Base-by-base conservation (phyloP, 768 basidiomycete species). In the Polyporus arcularius region DNA sequence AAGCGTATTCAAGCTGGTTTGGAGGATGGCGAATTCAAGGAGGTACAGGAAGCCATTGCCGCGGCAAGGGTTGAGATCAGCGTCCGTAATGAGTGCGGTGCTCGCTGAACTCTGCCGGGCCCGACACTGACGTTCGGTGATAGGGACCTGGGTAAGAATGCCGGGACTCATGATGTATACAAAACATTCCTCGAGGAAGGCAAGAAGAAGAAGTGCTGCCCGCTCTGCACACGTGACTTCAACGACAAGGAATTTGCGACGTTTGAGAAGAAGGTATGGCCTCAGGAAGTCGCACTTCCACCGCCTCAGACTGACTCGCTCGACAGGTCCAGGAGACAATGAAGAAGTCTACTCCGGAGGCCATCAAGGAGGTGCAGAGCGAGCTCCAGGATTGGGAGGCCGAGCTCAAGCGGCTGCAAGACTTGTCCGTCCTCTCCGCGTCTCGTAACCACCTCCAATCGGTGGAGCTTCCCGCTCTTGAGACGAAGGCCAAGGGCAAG, bases 171-270 rank as follows among this genome's bases (percentile, higher is more conserved):
- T 14, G 73, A 72, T 30, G 78, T 82, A 39, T 96, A 84, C 58
- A 77, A 85, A 58, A 70, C 71, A 1, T 66, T 92, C 32, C 78
- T 93, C 42, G 74, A 76, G 15, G 71, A 74, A 1, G 92, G 89
- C 38, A 83, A 83, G 69, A 75, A 79, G 52, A 83, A 87, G 62
- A 86, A 89, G 68, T 72, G 79, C 0, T 99, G 96, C 68, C 78
- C 83, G 11, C 86, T 86, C 8, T 98, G 96, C 70, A 85, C 86
- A 66, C 84, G 95, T 1, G 78, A 78, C 41, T 74, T 98, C 69
- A 75, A 82, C 21, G 80, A 82, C 30, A 68, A 71, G 2, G 87
- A 87, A 46, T 65, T 83, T 48, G 74, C 74, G 0, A 78, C 81
- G 0, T 91, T 95, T 61, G 89, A 95, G 71, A 82, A 80, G 74